These are phyloP conservation scores for Ilyonectria robusta DNA, from an alignment of 2,329 filamentous ascomycete species.

Conservation along the genomic window DNA sequence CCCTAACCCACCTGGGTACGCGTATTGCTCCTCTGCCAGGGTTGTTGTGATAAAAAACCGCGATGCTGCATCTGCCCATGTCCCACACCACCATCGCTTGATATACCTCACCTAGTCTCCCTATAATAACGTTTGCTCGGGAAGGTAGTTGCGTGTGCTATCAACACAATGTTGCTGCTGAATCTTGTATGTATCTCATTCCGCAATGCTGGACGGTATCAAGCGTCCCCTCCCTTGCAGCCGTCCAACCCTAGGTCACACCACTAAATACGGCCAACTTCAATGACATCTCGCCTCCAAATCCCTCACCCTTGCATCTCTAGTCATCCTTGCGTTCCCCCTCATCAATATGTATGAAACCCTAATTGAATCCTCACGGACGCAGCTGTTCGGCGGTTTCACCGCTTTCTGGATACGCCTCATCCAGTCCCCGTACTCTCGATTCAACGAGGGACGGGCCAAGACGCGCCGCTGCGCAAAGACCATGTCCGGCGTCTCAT, in stretches of 20 bases:
- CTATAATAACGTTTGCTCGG: not conserved
- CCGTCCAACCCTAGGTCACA: constrained; percentile 25
- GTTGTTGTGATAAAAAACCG: not conserved
- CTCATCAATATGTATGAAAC: constrained; percentile 36
- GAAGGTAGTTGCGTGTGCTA: constrained; percentile 9
- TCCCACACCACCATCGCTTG: constrained; percentile 7
- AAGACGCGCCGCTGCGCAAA: constrained; percentile 10
- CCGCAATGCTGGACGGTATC: not conserved
- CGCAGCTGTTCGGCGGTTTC: constrained; percentile 39
- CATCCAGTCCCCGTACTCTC: constrained; percentile 27
- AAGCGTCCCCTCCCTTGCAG: constrained; percentile 6
- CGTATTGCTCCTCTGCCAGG: not conserved
- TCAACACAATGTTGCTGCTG: constrained; percentile 5
- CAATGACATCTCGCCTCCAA: constrained; percentile 26
- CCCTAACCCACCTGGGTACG: constrained; percentile 8
- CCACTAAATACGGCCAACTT: constrained; percentile 33
- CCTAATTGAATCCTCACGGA: constrained; percentile 28
- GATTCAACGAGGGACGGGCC: constrained; percentile 5
- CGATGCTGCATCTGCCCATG: constrained; percentile 17
- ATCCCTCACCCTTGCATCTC: constrained; percentile 36
- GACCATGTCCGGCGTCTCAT: constrained; percentile 21
- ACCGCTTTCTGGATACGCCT: constrained; percentile 25
- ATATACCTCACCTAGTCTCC: constrained; percentile 12
- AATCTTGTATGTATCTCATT: not conserved
- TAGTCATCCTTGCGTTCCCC: constrained; percentile 30